phyloP scores from a whole-genome alignment of 2,329 filamentous ascomycete genomes.

The Iodosphaeria phyllophila region DNA sequence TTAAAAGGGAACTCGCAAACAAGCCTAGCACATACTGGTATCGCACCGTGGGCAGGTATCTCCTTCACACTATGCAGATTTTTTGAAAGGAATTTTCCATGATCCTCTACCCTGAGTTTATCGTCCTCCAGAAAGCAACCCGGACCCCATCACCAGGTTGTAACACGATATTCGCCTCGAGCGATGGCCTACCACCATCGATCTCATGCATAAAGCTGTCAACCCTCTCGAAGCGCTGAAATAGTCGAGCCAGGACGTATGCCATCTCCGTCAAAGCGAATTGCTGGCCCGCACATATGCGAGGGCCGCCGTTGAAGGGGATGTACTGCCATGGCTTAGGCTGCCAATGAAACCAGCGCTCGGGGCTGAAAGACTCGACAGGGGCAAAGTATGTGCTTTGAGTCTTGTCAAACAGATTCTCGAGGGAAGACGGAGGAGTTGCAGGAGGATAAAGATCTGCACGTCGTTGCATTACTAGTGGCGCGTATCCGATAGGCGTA shows the following conservation, averaged over 20 bases:
- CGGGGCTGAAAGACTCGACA: slow-evolving; percentile 38
- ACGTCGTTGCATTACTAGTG: slow-evolving; percentile 57
- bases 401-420: too few relatives aligned
- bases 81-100: too few relatives aligned
- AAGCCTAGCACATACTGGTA: too few relatives aligned
- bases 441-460: slow-evolving; percentile 37
- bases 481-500: slow-evolving; percentile 45
- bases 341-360: slow-evolving; percentile 46
- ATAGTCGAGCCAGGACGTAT: slow-evolving; percentile 52
- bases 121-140: slow-evolving; percentile 34
- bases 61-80: too few relatives aligned
- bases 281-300: slow-evolving; percentile 49
- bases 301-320: slow-evolving; percentile 26
- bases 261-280: slow-evolving; percentile 63
- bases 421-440: too few relatives aligned
- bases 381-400: slow-evolving; percentile 25
- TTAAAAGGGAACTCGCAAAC: too few relatives aligned
- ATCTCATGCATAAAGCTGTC: slow-evolving; percentile 35
- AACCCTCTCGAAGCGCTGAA: slow-evolving; percentile 52
- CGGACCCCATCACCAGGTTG: slow-evolving; percentile 38
- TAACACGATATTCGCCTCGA: slow-evolving; percentile 42
- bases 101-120: slow-evolving; percentile 6
- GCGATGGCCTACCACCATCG: slow-evolving; percentile 30
- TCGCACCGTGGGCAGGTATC: too few relatives aligned
- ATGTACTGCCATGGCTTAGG: slow-evolving; percentile 54